Base-by-base conservation (phyloP, 2,329 filamentous ascomycete species). In the Cryphonectria japonica region DNA sequence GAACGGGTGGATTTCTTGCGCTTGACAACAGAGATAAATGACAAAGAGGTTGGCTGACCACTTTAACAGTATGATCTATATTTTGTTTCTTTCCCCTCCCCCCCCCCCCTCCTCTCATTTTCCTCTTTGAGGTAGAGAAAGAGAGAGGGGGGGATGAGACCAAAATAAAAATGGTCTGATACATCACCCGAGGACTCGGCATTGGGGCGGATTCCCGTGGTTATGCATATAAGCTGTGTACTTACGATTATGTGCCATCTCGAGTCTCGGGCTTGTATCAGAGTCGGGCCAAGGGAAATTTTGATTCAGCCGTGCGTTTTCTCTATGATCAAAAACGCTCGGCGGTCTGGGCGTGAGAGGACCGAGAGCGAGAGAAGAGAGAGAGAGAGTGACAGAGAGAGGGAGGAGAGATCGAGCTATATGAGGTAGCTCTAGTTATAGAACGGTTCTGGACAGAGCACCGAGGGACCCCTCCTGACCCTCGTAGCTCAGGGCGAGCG, bases 231-330 rank as follows among this genome's bases (percentile, higher is more conserved):
- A 22, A 32, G 62, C 19, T 6, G 4, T n/a, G 32, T 22, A 65
- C 69, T 64, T 71, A 73, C 71, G 69, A 13, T 62, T 52, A 46
- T 73, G 69, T 6, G 67, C 71, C 69, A 73, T 73, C 46, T 69
- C 57, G 32, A 29, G 34, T 69, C 16, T 43, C 57, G 41, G 43
- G 39, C 16, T 52, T 67, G 69, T 52, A 54, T 62, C 37, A 57
- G 29, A 11, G 60, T 43, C 32, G 41, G 66, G 54, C 54, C 7
- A 66, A 46, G 16, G 39, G 66, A 22, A 22, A 26, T 66, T 37
- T 29, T 9, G 37, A 34, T 59, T 37, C 19, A 39, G 4, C 43
- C 22, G 57, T 52, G 34, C 16, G 59, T 41, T 26, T 62, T 52
- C 16, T 54, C 16, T 32, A 26, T 41, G 52, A n/a, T 22, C 37